Evolutionary conservation across 768 basidiomycete genomes (phyloP), one percentile per base, ranked within the genome.

Genomic region (Boletus subcaerulescens): DNA sequence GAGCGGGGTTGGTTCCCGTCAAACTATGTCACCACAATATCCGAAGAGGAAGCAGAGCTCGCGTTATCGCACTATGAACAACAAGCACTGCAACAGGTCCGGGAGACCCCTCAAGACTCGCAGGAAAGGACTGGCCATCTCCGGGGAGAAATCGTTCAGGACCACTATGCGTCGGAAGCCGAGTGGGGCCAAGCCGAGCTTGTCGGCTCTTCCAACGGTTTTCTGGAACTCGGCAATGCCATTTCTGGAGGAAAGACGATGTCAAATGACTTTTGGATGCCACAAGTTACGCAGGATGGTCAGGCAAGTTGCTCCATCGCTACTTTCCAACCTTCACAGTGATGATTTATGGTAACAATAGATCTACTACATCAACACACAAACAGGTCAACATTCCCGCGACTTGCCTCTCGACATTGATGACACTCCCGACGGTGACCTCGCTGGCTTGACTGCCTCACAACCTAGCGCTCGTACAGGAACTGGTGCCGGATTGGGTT

Each of bases 1-100:
- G 87, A 90, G 69, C 84, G 96, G 48, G 96, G 96, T 53, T 96
- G 93, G 93, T 96, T 99, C 72, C 96, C 96, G 20, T 92, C 90
- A 61, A 99, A 98, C 75, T 98, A 97, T 75, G 94, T 97, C 43
- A 74, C 77, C 45, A 68, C 82, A 43, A 84, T 98, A 52, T 80
- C 84, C 24, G 89, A 91, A 58, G 86, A 90, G 64, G 91, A 92
- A 65, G 90, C 86, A 3, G 92, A 91, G 55, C 70, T 79, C 22
- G 82, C 79, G 12, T 78, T 88, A 58, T 74, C 81, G 11, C 60
- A 53, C 33, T 58, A 53, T 32, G 62, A 58, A 38, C 59, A 55
- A 11, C 57, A 54, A 48, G n/a, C 49, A 32, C 9, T 54, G 39
- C 58, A 56, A 38, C 69, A 65, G 32, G 36, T 29, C 17, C 56